phyloP scores from a whole-genome alignment of 352 stramenopile species.

The Phytophthora quininea region DNA sequence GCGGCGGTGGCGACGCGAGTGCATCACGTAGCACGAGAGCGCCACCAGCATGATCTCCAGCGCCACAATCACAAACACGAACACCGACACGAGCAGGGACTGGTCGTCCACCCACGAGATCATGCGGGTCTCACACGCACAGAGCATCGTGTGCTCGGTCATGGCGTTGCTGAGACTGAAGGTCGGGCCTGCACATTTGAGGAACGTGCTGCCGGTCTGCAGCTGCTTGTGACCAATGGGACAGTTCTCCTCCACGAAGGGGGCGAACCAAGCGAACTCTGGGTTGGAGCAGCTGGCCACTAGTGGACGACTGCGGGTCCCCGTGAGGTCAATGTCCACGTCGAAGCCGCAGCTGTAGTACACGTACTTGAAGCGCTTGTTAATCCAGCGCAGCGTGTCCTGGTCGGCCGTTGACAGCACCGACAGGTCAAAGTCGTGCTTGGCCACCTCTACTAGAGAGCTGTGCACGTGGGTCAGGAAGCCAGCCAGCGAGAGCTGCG shows the following conservation, averaged over 20 bases:
- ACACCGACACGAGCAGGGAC: constrained; percentile 74
- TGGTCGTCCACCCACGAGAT: constrained; percentile 85
- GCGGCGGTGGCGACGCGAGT: constrained; percentile 65
- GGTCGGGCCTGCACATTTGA: constrained; percentile 66
- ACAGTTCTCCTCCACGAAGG: constrained; percentile 77
- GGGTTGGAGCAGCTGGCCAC: constrained; percentile 60
- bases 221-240: constrained; percentile 64
- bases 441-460: constrained; percentile 66
- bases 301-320: constrained; percentile 38
- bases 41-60: constrained; percentile 82
- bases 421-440: constrained; percentile 76
- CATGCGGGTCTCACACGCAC: constrained; percentile 80
- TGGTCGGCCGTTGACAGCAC: constrained; percentile 59
- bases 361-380: constrained; percentile 75
- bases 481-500: constrained; percentile 75
- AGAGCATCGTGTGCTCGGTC: constrained; percentile 83
- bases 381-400: constrained; percentile 76
- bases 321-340: constrained; percentile 68
- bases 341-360: constrained; percentile 75
- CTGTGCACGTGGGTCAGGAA: constrained; percentile 85
- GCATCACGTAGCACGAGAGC: constrained; percentile 87
- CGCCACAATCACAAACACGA: constrained; percentile 80
- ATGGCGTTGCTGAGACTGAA: constrained; percentile 71
- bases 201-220: constrained; percentile 60
- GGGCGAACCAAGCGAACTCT: constrained; percentile 74